Conservation (phyloP, 345 rosid species). For the Eucalyptus cloeziana region DNA sequence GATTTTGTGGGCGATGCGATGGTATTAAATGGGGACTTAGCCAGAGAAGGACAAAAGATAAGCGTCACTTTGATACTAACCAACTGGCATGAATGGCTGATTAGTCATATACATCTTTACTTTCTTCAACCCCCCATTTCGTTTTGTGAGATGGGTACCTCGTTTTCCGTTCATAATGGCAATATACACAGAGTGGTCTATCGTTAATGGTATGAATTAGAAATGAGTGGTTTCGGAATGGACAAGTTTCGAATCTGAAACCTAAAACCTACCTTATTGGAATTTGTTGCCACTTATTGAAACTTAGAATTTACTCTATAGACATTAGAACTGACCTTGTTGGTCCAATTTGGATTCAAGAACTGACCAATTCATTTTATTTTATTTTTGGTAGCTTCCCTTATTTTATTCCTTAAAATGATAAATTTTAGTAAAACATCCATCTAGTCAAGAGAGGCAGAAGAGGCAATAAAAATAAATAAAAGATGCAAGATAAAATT, state of each 20-base stretch:
- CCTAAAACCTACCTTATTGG: accelerated
- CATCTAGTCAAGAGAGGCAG: not conserved
- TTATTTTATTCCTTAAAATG: not conserved
- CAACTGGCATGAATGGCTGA: not conserved
- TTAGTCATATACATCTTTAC: not conserved
- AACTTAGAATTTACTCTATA: too few relatives aligned
- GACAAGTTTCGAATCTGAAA: accelerated
- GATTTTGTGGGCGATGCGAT: not conserved
- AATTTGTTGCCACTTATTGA: too few relatives aligned
- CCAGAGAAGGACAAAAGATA: not conserved
- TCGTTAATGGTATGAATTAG: not conserved
- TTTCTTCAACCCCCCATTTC: not conserved
- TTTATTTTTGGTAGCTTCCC: not conserved
- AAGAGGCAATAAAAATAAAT: not conserved
- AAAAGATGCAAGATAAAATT: not conserved
- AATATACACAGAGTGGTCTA: accelerated
- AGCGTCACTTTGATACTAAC: not conserved
- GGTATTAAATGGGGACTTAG: not conserved
- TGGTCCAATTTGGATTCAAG: accelerated
- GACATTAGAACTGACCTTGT: accelerated
- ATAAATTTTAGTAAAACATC: not conserved
- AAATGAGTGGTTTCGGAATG: accelerated
- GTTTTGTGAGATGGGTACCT: not conserved
- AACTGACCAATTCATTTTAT: not conserved
- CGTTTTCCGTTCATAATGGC: not conserved